Conservation (phyloP, 441 rosid genomes). For the Gossypium aridum region DNA sequence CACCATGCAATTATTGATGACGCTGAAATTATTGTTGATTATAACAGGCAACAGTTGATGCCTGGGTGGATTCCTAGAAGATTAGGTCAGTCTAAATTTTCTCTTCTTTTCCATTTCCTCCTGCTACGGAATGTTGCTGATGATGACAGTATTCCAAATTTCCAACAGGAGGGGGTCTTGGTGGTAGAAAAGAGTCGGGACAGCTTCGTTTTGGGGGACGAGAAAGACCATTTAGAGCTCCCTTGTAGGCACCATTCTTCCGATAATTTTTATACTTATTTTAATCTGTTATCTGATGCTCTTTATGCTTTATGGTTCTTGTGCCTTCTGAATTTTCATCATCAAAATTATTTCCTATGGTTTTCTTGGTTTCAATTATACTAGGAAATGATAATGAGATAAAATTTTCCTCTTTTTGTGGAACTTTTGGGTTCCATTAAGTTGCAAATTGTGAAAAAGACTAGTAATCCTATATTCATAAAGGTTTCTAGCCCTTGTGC, state of each 20-base stretch:
- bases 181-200: constrained; percentile 91
- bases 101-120: constrained; percentile 8
- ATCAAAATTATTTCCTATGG: not conserved
- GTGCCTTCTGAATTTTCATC: not conserved
- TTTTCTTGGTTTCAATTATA: not conserved
- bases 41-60: constrained; percentile 78
- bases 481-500: not conserved
- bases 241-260: constrained; percentile 45
- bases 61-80: constrained; percentile 98
- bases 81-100: constrained; percentile 51
- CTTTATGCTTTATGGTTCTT: not conserved
- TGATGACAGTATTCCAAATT: not conserved
- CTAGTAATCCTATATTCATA: not conserved
- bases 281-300: not conserved
- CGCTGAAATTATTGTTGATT: constrained; percentile 78
- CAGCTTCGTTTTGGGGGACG: constrained; percentile 97
- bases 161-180: constrained; percentile 83
- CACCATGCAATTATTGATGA: constrained; percentile 73
- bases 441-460: not conserved
- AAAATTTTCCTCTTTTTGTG: not conserved
- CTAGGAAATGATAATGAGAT: not conserved
- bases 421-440: not conserved
- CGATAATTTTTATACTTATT: not conserved
- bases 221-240: constrained; percentile 95
- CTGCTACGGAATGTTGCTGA: not conserved